Conservation (phyloP, 148 eudicot species). For the Chenopodium quinoa region DNA sequence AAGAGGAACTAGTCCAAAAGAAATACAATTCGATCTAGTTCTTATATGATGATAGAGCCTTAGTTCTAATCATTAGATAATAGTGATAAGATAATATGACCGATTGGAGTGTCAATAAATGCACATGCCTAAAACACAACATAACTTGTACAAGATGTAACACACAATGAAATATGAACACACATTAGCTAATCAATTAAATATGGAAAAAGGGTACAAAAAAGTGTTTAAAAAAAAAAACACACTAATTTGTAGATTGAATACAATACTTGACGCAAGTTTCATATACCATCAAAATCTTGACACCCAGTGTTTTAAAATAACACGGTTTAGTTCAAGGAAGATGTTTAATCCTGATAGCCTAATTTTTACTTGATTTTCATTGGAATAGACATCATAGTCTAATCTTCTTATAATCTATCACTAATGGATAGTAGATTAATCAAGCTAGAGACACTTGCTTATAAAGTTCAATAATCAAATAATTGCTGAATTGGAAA, state of each 20-base stretch:
- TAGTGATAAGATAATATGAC: too few species aligned
- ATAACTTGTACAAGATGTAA: too few species aligned
- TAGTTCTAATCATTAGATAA: too few species aligned
- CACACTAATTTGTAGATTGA: neutral
- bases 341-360: neutral
- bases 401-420: neutral
- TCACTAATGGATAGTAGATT: neutral
- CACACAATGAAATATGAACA: too few species aligned
- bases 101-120: too few species aligned
- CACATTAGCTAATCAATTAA: neutral
- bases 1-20: too few species aligned
- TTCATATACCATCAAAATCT: neutral
- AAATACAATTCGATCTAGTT: too few species aligned
- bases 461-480: neutral
- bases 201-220: neutral
- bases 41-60: too few species aligned
- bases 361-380: neutral
- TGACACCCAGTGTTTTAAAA: neutral
- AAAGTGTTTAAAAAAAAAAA: too few species aligned
- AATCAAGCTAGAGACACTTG: neutral
- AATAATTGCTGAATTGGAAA: neutral
- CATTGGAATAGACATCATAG: neutral
- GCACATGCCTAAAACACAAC: too few species aligned
- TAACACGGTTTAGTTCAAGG: neutral
- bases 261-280: neutral